Evolutionary conservation across 805 yeast genomes (phyloP), one percentile per base, ranked within the genome.

Genomic region (Starmerella vaccinii): DNA sequence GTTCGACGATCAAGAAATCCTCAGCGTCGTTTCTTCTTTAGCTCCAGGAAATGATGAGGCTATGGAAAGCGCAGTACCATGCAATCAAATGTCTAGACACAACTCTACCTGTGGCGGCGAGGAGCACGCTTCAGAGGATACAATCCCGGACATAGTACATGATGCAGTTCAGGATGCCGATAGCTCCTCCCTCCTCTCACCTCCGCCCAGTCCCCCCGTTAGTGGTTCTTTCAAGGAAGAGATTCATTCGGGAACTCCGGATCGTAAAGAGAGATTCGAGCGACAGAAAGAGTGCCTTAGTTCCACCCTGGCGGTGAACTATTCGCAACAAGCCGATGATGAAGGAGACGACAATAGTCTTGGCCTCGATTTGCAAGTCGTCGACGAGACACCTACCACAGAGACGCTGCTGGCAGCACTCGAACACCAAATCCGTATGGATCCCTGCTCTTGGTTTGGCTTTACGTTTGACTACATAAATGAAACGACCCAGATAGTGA

Each of bases 391-490:
- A 1, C 40, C 41, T 16, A 35, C 47, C 22, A 23, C 37, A 12
- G 37, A 38, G 29, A 21, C 29, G 5, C 9, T 19, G 22, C 21
- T 34, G 30, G 39, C 29, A 4, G 5, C 29, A 6, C 35, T 53
- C 8, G 55, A 50, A 16, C 32, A 15, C 1, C 18, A 33, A 22
- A 47, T 55, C 8, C 40, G 57, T 4, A 23, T 27, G 6, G 38
- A 55, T 30, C 50, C 52, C 2, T 2, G 22, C 16, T 22, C 30
- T 7, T 57, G 60, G 60, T 57, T 57, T 34, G 33, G 47, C n/a
- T 27, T 56, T 5, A 12, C 29, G 16, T 48, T 54, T 22, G 57
- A 54, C 32, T 41, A 16, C 34, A n/a, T 22, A 9, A 37, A 19
- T 6, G 19, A 16, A 22, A 22, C 6, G 40, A 6, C 15, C n/a